These are phyloP conservation scores for Ambrosia artemisiifolia DNA, from an alignment of 129 eudicot species.

Conservation along the genomic window DNA sequence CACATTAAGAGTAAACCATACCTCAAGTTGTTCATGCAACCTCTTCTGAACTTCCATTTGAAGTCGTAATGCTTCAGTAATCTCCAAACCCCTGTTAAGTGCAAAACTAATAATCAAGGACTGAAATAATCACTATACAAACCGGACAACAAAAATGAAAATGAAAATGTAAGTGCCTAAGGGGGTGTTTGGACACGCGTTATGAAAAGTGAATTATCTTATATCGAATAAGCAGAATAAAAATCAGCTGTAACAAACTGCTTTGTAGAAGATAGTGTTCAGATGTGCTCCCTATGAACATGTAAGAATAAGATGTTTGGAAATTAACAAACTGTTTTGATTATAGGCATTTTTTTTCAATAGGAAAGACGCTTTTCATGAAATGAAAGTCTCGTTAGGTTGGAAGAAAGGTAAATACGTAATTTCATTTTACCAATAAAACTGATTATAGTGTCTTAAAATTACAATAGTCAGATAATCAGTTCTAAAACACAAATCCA, in stretches of 20 bases:
- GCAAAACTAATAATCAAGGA: constrained; percentile 11
- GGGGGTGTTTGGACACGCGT: neutral
- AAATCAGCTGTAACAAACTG: neutral
- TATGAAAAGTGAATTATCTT: neutral
- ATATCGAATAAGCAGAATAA: neutral
- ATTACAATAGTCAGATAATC: neutral
- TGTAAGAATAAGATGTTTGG: neutral
- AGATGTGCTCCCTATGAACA: neutral
- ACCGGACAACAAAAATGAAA: neutral
- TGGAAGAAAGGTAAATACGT: neutral
- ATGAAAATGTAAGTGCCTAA: neutral
- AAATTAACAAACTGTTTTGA: neutral
- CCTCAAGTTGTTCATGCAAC: constrained; percentile 94
- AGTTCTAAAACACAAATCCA: neutral
- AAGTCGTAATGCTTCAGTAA: constrained; percentile 84
- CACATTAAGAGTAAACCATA: constrained; percentile 14
- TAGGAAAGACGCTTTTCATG: neutral
- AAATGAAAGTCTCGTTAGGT: neutral
- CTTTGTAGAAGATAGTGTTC: neutral
- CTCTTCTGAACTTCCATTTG: constrained; percentile 97
- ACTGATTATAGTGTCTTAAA: neutral
- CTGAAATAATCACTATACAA: constrained; percentile 1
- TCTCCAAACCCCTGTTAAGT: constrained; percentile 72
- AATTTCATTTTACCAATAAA: neutral
- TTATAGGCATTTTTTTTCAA: neutral